Base-by-base conservation (phyloP, 2,329 filamentous ascomycete genomes). In the Blastomyces percursus region DNA sequence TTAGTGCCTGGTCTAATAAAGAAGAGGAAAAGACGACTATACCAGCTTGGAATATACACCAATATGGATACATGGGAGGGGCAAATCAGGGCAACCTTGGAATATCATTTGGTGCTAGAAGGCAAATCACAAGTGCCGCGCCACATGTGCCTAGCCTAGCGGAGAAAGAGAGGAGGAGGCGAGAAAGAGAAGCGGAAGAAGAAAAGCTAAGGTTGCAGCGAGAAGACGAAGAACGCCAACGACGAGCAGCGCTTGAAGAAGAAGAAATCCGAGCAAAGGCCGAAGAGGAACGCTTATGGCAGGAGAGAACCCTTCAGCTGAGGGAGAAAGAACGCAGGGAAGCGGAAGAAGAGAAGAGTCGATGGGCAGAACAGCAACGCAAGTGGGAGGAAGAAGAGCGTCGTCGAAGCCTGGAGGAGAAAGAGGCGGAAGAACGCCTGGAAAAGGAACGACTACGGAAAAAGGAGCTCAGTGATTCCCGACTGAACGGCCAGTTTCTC, bases 41-140 rank as follows among this genome's bases (percentile, higher is more conserved):
- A 32, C 94, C 94, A 0, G 94, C 94, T 1, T 99, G 94, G 94
- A 99, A 97, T 73, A 97, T 97, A 69, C 89, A 92, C 63, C 94
- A 99, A 73, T 99, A 99, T 72, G 92, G 94, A 8, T 99, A 96
- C 76, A 94, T 97, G 88, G 94, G 94, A 63, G 94, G 94, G 58
- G 94, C 94, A 32, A 96, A 90, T 71, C 94, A 99, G 74, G 93
- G 91, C 2, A 97, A 96, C 69, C 86, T 96, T 65, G 94, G 94
- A 21, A 91, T 99, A 68, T 86, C 90, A 12, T 97, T 97, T 75
- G 94, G 94, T 62, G 90, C 87, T 21, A 85, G 92, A 69, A 85
- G 94, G 64, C 94, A 99, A 77, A 97, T 99, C 72, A 97, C 92
- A 9, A 91, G 83, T 69, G 84, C 90, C 16, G 82, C 85, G 40